A percentile compares a stretch with the other conserved stretches of the same genome.
Evolutionary conservation across 2,329 filamentous ascomycete species (phyloP).

Genomic region (Scorias spongiosa): DNA sequence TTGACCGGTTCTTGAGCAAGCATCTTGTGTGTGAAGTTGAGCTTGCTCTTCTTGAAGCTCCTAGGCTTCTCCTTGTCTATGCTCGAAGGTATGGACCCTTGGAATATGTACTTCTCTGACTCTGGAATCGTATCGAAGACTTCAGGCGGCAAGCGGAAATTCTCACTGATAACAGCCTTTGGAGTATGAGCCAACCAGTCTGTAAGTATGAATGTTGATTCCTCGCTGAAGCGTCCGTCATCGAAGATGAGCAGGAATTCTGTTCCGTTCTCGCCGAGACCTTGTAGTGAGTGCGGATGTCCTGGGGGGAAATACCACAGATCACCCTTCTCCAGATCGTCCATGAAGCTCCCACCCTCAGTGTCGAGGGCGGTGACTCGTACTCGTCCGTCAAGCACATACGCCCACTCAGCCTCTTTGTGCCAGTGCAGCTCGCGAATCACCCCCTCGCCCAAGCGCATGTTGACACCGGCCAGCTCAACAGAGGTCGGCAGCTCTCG

Average conservation of each 20-base stretch:
- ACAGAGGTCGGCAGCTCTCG: slow-evolving; percentile 49
- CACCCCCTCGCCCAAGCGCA: slow-evolving; percentile 57
- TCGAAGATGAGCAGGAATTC: slow-evolving; percentile 51
- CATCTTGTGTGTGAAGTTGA: slow-evolving; percentile 57
- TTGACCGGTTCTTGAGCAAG: slow-evolving; percentile 51
- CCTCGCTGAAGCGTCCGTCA: slow-evolving; percentile 43
- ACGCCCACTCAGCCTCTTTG: slow-evolving; percentile 67
- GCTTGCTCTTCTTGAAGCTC: slow-evolving; percentile 50
- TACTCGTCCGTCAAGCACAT: slow-evolving; percentile 46
- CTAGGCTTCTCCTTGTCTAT: slow-evolving; percentile 51
- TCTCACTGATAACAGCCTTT: slow-evolving; percentile 56
- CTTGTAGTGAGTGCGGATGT: slow-evolving; percentile 63
- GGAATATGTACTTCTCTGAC: slow-evolving; percentile 62
- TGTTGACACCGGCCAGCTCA: slow-evolving; percentile 65
- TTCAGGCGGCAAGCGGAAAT: slow-evolving; percentile 58
- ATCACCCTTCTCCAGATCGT: slow-evolving; percentile 61
- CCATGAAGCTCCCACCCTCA: slow-evolving; percentile 62
- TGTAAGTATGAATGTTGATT: slow-evolving; percentile 57
- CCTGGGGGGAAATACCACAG: slow-evolving; percentile 71
- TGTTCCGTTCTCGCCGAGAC: slow-evolving; percentile 48
- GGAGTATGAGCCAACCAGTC: slow-evolving; percentile 59
- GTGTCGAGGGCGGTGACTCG: slow-evolving; percentile 60
- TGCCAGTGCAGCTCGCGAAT: slow-evolving; percentile 72
- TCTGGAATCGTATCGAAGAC: slow-evolving; percentile 54
- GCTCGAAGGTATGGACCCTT: slow-evolving; percentile 45